Conservation (phyloP, 1,284 basidiomycete genomes). For the Ustilago lituana region DNA sequence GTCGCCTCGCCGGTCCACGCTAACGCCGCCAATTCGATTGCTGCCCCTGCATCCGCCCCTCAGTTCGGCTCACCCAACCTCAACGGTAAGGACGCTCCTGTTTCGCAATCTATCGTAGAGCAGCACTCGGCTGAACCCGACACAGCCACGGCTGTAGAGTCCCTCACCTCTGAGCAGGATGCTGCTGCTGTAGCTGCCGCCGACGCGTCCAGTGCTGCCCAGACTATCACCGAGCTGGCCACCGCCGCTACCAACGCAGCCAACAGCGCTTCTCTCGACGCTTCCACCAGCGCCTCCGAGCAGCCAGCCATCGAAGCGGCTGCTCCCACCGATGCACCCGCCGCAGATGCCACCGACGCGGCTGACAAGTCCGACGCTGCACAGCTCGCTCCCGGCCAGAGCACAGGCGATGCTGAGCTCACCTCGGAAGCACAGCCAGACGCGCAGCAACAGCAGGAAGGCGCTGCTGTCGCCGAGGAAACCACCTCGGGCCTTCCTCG, state of each 20-base stretch:
- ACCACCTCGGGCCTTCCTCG: slow-evolving; percentile 27
- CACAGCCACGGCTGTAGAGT: neutral
- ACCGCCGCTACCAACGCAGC: slow-evolving; percentile 43
- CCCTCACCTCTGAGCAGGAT: slow-evolving; percentile 7
- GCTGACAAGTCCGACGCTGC: neutral
- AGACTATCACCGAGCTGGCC: slow-evolving; percentile 43
- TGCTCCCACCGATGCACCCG: neutral
- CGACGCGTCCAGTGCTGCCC: slow-evolving; percentile 41
- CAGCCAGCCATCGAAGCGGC: neutral
- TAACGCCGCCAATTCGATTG: neutral
- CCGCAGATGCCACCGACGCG: slow-evolving; percentile 1
- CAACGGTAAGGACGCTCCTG: slow-evolving; percentile 7
- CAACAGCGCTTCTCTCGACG: slow-evolving; percentile 2
- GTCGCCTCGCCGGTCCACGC: slow-evolving; percentile 7
- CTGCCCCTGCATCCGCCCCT: neutral
- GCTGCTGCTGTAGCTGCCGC: slow-evolving; percentile 29
- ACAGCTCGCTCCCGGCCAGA: neutral
- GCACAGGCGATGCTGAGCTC: neutral
- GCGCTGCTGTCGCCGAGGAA: slow-evolving; percentile 3
- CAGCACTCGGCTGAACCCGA: slow-evolving; percentile 11
- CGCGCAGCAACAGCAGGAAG: neutral
- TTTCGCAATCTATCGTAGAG: slow-evolving; percentile 5
- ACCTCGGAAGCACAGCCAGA: slow-evolving; percentile 11
- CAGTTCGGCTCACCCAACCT: slow-evolving; percentile 13
- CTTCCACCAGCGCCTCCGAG: neutral